These are phyloP conservation scores for Talaromyces pinophilus DNA, from an alignment of 2,329 filamentous ascomycete species.

Conservation along the genomic window DNA sequence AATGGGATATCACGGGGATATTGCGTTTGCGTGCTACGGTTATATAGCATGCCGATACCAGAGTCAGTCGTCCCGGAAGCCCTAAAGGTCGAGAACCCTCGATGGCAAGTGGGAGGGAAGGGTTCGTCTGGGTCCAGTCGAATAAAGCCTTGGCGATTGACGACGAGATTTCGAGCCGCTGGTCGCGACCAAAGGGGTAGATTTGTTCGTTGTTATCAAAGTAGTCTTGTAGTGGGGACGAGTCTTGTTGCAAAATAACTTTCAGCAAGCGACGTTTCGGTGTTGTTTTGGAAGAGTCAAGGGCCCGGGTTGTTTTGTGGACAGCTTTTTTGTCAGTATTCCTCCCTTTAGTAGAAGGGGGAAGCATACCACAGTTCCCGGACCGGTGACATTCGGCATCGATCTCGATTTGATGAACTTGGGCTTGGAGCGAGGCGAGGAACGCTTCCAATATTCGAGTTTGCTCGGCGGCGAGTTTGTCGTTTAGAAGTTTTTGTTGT, in stretches of 20 bases:
- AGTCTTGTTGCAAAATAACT: constrained; percentile 27
- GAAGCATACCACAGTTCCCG: constrained; percentile 9
- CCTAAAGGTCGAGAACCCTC: constrained; percentile 32
- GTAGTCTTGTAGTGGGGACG: constrained; percentile 39
- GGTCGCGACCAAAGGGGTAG: constrained; percentile 33
- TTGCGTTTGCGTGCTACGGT: constrained; percentile 34
- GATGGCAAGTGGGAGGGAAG: constrained; percentile 38
- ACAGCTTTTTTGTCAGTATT: constrained; percentile 7
- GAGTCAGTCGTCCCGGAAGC: constrained; percentile 32
- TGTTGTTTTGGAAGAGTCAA: background rate
- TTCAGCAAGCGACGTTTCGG: constrained; percentile 21
- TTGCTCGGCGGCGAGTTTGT: constrained; percentile 30
- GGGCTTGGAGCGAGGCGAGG: constrained; percentile 29
- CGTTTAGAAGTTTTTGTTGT: constrained; percentile 35
- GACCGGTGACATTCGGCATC: background rate
- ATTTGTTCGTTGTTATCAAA: constrained; percentile 41
- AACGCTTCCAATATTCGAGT: constrained; percentile 33
- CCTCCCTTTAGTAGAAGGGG: background rate
- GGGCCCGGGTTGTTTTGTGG: background rate
- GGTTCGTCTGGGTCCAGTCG: constrained; percentile 37
- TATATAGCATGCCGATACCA: constrained; percentile 39
- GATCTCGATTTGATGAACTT: constrained; percentile 25
- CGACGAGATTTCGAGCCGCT: constrained; percentile 31
- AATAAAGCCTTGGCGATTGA: constrained; percentile 33
- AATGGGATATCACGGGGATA: constrained; percentile 41